Conservation (phyloP, 108 stramenopile genomes). For the Nitzschia palea region DNA sequence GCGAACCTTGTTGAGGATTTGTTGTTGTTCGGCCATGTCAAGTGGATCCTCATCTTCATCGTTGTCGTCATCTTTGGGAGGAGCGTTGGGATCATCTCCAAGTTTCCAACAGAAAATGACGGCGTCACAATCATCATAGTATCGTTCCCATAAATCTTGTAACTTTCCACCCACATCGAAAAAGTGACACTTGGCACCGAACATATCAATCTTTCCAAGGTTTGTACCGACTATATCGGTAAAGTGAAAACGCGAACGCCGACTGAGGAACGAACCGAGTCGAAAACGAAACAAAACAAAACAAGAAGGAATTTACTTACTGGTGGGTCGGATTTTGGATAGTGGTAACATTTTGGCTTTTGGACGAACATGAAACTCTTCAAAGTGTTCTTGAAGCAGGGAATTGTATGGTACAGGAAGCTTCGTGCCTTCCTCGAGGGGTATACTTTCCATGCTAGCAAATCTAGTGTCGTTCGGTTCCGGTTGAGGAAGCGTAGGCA, state of each 20-base stretch:
- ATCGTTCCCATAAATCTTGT: slow-evolving; percentile 79
- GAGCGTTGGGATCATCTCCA: slow-evolving; percentile 14
- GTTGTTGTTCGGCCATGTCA: slow-evolving; percentile 29
- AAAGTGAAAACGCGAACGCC: too few species aligned
- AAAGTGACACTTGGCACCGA: slow-evolving; percentile 64
- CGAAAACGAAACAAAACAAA: too few species aligned
- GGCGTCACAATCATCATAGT: slow-evolving; percentile 78
- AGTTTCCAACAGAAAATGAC: slow-evolving; percentile 69
- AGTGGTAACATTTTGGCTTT: slow-evolving; percentile 74
- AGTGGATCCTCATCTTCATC: slow-evolving; percentile 30
- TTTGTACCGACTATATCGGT: slow-evolving; percentile 62
- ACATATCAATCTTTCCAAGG: slow-evolving; percentile 67
- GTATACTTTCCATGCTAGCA: slow-evolving; percentile 3
- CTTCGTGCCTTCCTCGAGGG: neutral
- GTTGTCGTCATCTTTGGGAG: slow-evolving; percentile 35
- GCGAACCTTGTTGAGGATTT: slow-evolving; percentile 42
- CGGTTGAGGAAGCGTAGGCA: slow-evolving; percentile 13
- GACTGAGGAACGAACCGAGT: neutral
- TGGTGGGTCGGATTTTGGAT: slow-evolving; percentile 71
- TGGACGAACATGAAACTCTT: slow-evolving; percentile 39
- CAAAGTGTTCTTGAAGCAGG: slow-evolving; percentile 5
- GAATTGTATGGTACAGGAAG: neutral
- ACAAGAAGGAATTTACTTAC: slow-evolving; percentile 31
- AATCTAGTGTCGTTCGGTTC: neutral
- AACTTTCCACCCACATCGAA: slow-evolving; percentile 81